A percentile compares a stretch with the other conserved stretches of the same genome.
Conservation (phyloP, 2,329 filamentous ascomycete species). For the Tolypocladium tundrense region DNA sequence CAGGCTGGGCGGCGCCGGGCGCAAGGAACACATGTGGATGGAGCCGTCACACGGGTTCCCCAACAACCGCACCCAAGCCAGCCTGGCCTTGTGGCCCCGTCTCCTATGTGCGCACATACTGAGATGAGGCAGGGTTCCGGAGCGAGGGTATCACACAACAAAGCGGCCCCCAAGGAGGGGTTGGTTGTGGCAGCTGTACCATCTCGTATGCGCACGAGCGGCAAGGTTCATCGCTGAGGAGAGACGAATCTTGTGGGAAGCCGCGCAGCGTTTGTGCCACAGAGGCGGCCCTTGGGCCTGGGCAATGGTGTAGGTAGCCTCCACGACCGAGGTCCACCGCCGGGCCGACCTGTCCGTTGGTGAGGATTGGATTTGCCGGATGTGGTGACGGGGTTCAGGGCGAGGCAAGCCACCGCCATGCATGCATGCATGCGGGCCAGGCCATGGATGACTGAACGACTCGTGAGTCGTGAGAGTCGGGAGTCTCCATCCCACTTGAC, state of each 20-base stretch:
- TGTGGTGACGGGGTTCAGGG: neutral
- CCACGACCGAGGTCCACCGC: neutral
- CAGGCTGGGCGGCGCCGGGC: neutral
- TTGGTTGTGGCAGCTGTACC: slow-evolving; percentile 1
- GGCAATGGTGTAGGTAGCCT: neutral
- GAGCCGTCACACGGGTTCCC: neutral
- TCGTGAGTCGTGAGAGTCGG: neutral
- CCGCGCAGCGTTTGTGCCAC: slow-evolving; percentile 15
- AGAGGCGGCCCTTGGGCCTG: neutral
- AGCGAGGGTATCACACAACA: slow-evolving; percentile 3
- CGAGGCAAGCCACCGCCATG: neutral
- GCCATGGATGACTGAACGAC: neutral
- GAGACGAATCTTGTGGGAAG: slow-evolving; percentile 15
- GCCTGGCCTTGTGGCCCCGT: neutral
- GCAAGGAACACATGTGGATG: neutral
- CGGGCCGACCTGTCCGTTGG: neutral
- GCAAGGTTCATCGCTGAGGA: slow-evolving; percentile 5
- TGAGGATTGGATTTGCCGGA: neutral
- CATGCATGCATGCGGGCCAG: neutral
- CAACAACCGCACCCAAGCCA: neutral
- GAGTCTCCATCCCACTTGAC: neutral
- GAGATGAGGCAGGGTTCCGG: slow-evolving; percentile 10
- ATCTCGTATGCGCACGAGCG: slow-evolving; percentile 2
- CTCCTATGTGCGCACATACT: neutral
- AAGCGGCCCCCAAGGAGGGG: slow-evolving; percentile 1